Evolutionary conservation across 1,139 yeast genomes (phyloP), one percentile per base, ranked within the genome.

Genomic region (Pichia sp.): DNA sequence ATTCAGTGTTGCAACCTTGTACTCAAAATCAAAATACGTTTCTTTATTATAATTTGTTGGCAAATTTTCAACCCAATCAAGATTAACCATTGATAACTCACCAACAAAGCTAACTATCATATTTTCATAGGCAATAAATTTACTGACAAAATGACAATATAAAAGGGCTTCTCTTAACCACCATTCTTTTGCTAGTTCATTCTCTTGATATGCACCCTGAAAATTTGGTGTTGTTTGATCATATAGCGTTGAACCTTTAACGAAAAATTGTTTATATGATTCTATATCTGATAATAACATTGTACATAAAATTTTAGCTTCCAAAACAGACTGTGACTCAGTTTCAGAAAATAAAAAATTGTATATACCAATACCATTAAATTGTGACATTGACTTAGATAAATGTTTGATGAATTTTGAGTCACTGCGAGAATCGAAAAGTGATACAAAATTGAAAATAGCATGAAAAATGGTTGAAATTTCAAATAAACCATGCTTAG

Each of bases 331-430:
- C 1, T 72, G 61, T 4, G 54, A 53, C 3, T 56, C 57, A 0
- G 53, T 49, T 35, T 70, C 74, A 45, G 68, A 62, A 50, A 76
- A 69, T 6, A 74, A 56, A 55, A 70, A 79, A 46, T 70, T 72
- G 41, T 75, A 59, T 33, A 73, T 59, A 42, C 75, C 77, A 28
- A 75, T 70, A 1, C 74, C 67, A 39, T 73, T 69, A 48, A 68
- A 64, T 46, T 79, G 80, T 4, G 70, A 69, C 42, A 80, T 53
- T 39, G 67, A 67, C 41, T 61, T 59, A 0, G 73, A 72, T 37
- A 74, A 42, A 3, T 66, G 62, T 5, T 60, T 58, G 7, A 53
- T 51, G 32, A 61, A 58, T 27, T 53, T 53, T 4, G 46, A 26
- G 10, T 40, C 53, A 2, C 10, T 18, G 8, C 42, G 28, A 2